Conservation (phyloP, 306 rosid species). For the Aeschynomene evenia region DNA sequence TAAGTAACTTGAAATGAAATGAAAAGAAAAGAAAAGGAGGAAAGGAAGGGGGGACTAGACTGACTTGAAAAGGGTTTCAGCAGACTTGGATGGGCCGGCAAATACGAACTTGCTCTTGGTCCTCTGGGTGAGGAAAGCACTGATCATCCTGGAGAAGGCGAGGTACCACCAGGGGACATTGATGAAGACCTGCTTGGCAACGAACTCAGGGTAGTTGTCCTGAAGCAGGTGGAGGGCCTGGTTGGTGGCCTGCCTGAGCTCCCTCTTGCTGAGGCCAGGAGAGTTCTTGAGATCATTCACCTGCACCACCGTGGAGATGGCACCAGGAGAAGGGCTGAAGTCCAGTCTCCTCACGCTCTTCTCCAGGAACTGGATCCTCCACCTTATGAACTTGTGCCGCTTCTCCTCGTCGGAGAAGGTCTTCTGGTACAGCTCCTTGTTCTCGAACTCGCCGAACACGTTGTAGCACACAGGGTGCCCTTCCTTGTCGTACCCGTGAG, state of each 20-base stretch:
- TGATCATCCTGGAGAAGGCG: conserved; percentile 67
- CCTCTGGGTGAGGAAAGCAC: conserved; percentile 84
- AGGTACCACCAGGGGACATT: conserved; percentile 97
- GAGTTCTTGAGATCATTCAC: conserved; percentile 77
- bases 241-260: conserved; percentile 71
- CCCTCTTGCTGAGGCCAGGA: conserved; percentile 72
- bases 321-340: conserved; percentile 48
- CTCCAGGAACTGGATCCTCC: conserved; percentile 84
- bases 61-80: conserved; percentile 78
- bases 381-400: conserved; percentile 64
- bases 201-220: conserved; percentile 91
- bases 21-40: too few relatives aligned
- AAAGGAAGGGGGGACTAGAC: not conserved
- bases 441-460: conserved; percentile 74
- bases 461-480: conserved; percentile 86
- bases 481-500: conserved; percentile 56
- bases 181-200: conserved; percentile 85
- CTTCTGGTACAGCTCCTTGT: conserved; percentile 63
- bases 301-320: conserved; percentile 63
- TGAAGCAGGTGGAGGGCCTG: conserved; percentile 78
- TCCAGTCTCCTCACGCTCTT: conserved; percentile 71
- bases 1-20: too few relatives aligned
- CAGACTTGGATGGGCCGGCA: conserved; percentile 78
- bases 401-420: conserved; percentile 81
- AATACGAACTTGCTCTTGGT: conserved; percentile 91